Evolutionary conservation across 148 eudicot genomes (phyloP), one percentile per base, ranked within the genome.

Genomic region (Polygonum maritimum): DNA sequence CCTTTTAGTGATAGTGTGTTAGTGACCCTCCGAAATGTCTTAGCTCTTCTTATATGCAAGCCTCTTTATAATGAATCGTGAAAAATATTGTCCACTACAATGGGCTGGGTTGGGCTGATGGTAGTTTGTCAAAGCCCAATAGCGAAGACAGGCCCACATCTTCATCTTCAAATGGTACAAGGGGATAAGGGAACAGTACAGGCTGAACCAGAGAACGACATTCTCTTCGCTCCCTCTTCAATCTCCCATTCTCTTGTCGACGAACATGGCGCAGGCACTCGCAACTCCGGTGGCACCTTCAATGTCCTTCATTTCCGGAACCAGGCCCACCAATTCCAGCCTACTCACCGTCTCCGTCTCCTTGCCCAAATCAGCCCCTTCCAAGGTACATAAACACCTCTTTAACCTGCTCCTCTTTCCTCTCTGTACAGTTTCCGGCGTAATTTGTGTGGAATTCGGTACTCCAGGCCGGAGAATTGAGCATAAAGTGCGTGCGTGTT

Each of bases 401-500:
- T 36, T 69, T 5, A n/a, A 1, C 69, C 45, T 48, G 12, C 19
- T 38, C 52, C 47, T 33, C 5, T 41, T 1, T 58, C 72, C 13
- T 21, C 14, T 35, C 52, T 44, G 31, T 48, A 1, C 22, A 4
- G 31, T 71, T 10, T 1, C 22, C 45, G 55, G 31, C 7, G 33
- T 8, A 58, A 12, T 4, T 76, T 77, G 40, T 44, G 40, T 2
- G 26, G 11, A 11, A 21, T 21, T 45, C 75, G 74, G 15, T 39
- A 54, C 2, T 71, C 62, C 52, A 86, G 85, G 69, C 75, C 21
- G 82, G 79, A 6, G 81, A 81, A 35, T 57, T 87, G 76, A 80
- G 57, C 72, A 85, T 89, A 60, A 87, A 78, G 63, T 87, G 90
- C 78, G 92, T 78, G 40, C 90, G 92, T 77, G 85, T 89, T 38